Base-by-base conservation (phyloP, 2,329 filamentous ascomycete species). In the Dothidotthia symphoricarpi region DNA sequence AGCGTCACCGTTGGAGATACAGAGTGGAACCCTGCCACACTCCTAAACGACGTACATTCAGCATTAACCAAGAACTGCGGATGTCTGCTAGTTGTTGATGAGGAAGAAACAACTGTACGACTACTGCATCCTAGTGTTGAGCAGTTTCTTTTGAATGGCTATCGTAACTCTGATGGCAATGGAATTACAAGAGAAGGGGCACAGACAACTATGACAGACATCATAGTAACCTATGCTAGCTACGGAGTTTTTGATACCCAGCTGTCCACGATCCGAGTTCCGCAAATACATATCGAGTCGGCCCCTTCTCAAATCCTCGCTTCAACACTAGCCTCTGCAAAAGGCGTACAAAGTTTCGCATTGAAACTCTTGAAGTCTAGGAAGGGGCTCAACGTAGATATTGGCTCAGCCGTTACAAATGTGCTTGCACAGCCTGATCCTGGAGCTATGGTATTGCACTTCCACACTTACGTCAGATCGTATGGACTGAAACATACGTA, bases 1-100 rank as follows among this genome's bases (percentile, higher is more conserved):
- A 69, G 68, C 11, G 64, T 74, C 0, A 39, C 41, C 2, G 57
- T 61, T 5, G 66, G 68, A 1, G 44, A 67, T 30, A 28, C 43
- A 4, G 31, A 10, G 1, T 55, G 45, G 46, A 31, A 47, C 31
- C 29, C 46, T 6, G 43, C 51, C 2, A 47, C 24, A 12, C 6
- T 49, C 5, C n/a, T 55, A 12, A 49, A 57, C 14, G 28, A 57
- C 13, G 32, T 52, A 6, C 24, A 53, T 7, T 45, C 42, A 4
- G 43, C 49, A 25, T 17, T 58, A 28, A 34, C 41, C 22, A 50
- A 45, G 5, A 22, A 22, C 37, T 58, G 54, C n/a, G 53, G 56
- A 28, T 55, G 53, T 26, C 40, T 59, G 36, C 30, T 59, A 14
- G 24, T 14, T 13, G 37, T 58, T 1, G 49, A 59, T n/a, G 51